Conservation (phyloP, 2,329 filamentous ascomycete species). For the Fragosphaeria purpurea region DNA sequence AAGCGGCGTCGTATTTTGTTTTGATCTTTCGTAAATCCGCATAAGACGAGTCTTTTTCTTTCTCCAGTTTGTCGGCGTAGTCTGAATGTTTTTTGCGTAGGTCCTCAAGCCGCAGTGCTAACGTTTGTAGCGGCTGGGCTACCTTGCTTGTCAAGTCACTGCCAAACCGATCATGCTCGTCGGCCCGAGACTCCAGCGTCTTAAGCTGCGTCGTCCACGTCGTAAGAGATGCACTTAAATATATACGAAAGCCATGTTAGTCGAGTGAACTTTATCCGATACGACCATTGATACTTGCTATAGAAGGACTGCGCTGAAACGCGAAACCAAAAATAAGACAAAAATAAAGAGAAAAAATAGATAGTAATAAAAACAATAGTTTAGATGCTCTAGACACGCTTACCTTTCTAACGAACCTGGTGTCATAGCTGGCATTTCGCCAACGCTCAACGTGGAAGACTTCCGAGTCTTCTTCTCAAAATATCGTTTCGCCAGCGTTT, state of each 20-base stretch:
- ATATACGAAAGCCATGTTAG: neutral
- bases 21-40: constrained; percentile 83
- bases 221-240: constrained; percentile 72
- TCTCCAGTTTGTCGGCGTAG: constrained; percentile 79
- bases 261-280: too few relatives aligned
- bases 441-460: constrained; percentile 71
- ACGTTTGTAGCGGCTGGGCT: constrained; percentile 74
- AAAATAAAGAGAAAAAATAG: too few relatives aligned
- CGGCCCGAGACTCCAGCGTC: constrained; percentile 76
- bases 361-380: too few relatives aligned
- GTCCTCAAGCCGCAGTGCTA: constrained; percentile 72
- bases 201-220: constrained; percentile 94
- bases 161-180: constrained; percentile 79
- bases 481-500: constrained; percentile 84
- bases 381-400: constrained; percentile 17
- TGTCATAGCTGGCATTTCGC: constrained; percentile 85
- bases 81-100: constrained; percentile 84
- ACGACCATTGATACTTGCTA: too few relatives aligned
- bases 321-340: too few relatives aligned
- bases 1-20: constrained; percentile 82
- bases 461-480: constrained; percentile 91
- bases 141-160: constrained; percentile 69
- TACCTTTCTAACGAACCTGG: constrained; percentile 89
- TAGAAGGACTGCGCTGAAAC: too few relatives aligned
- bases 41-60: constrained; percentile 77